Evolutionary conservation across 345 rosid genomes (phyloP).

Genomic region (Gynandropsis gynandra): DNA sequence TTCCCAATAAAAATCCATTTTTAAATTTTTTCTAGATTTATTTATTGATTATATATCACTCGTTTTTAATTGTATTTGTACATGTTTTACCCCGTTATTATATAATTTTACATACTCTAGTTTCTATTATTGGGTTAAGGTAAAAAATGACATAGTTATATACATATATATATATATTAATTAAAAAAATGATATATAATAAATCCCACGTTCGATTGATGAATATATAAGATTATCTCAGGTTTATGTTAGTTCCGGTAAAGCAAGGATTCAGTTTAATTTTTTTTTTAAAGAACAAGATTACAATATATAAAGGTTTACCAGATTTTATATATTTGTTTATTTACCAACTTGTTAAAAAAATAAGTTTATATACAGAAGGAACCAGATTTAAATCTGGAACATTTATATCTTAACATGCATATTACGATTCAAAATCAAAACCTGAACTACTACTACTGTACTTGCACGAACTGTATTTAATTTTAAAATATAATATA

Average conservation of each 20-base stretch:
- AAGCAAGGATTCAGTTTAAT: background rate
- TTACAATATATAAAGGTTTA: background rate
- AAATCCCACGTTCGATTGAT: too few species aligned
- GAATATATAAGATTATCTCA: background rate
- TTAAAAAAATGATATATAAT: too few species aligned
- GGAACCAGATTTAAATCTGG: constrained; percentile 5
- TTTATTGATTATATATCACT: background rate
- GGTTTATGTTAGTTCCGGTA: too few species aligned
- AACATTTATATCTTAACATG: background rate
- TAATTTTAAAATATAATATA: constrained; percentile 20
- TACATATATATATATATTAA: too few species aligned
- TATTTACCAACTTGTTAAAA: too few species aligned
- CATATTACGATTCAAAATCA: background rate
- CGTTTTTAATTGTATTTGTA: background rate
- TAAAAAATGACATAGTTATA: too few species aligned
- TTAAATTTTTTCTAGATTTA: constrained; percentile 14
- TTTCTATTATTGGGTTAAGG: too few species aligned
- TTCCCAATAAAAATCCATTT: constrained; percentile 20
- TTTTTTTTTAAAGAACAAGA: background rate
- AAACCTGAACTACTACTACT: too few species aligned
- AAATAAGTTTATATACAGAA: background rate
- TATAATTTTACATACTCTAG: too few species aligned
- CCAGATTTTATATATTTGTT: too few species aligned
- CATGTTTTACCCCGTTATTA: too few species aligned
- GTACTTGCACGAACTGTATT: constrained; percentile 14